Percentiles rank a stretch among this genome's conserved stretches.
These are phyloP conservation scores for Schoenoplectus tabernaemontani DNA, from an alignment of 202 grass and related monocot genomes.

Conservation along the genomic window DNA sequence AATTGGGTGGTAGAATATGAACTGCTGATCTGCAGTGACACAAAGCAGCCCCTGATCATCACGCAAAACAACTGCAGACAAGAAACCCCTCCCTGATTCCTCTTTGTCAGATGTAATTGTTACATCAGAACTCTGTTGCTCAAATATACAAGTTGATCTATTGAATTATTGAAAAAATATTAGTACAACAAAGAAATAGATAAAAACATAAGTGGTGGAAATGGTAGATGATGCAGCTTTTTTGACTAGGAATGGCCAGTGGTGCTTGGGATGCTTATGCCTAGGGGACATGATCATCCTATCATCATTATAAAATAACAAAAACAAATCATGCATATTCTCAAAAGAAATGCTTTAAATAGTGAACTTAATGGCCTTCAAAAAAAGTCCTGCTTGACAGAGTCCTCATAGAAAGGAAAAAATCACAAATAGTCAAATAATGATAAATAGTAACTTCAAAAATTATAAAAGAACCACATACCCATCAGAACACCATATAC, in stretches of 20 bases:
- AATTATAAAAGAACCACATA: slow-evolving; percentile 28
- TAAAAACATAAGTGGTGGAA: neutral
- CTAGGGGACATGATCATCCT: neutral
- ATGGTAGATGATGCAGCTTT: neutral
- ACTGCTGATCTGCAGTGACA: slow-evolving; percentile 88
- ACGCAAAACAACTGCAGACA: slow-evolving; percentile 59
- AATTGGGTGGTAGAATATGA: slow-evolving; percentile 62
- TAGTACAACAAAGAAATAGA: neutral
- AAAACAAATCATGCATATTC: neutral
- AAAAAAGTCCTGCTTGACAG: neutral
- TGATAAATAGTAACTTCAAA: neutral
- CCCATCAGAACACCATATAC: slow-evolving; percentile 87
- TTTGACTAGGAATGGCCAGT: neutral
- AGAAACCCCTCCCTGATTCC: slow-evolving; percentile 77
- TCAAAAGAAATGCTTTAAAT: neutral
- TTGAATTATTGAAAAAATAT: slow-evolving; percentile 31
- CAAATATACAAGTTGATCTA: slow-evolving; percentile 62
- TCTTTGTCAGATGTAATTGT: slow-evolving; percentile 53
- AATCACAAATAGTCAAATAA: neutral
- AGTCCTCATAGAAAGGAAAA: neutral
- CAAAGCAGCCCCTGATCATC: slow-evolving; percentile 59
- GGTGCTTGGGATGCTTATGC: neutral
- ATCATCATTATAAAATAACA: neutral
- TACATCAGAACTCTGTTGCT: slow-evolving; percentile 73
- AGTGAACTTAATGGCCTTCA: neutral